Percentiles rank a stretch among this genome's conserved stretches.
Conservation (phyloP, 768 basidiomycete genomes). For the Naematelia aurantialba region DNA sequence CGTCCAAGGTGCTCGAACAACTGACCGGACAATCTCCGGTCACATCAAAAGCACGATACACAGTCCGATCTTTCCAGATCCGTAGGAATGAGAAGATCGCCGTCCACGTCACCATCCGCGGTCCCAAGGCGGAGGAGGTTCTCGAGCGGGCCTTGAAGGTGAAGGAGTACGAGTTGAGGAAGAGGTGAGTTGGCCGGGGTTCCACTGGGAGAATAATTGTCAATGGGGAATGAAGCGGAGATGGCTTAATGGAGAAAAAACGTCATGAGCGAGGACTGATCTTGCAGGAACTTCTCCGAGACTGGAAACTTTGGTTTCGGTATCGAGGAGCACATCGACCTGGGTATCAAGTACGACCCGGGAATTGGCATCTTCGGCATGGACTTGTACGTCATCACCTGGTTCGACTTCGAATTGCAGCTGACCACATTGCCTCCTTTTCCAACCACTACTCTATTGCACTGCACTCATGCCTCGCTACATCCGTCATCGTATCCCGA, state of each 20-base stretch:
- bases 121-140: constrained; percentile 99
- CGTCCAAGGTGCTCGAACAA: constrained; percentile 98
- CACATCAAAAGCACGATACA: constrained; percentile 99
- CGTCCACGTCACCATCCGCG: constrained; percentile 96
- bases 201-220: neutral
- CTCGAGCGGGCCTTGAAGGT: constrained; percentile 98
- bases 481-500: neutral
- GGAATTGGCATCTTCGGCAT: constrained; percentile 98
- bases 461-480: neutral
- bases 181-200: constrained; percentile 50
- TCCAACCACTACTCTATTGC: neutral
- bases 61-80: constrained; percentile 97
- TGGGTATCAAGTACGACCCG: constrained; percentile 97
- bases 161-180: constrained; percentile 98
- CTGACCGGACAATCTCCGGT: constrained; percentile 99
- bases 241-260: neutral
- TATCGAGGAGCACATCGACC: constrained; percentile 92
- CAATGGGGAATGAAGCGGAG: neutral
- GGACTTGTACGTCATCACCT: constrained; percentile 77
- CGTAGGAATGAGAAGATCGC: constrained; percentile 99
- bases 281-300: constrained; percentile 82
- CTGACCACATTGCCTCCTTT: constrained; percentile 1
- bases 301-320: constrained; percentile 99
- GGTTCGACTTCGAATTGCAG: neutral
- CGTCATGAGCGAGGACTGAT: constrained; percentile 10